These are phyloP conservation scores for Salix caprea DNA, from an alignment of 345 rosid genomes.

Conservation along the genomic window DNA sequence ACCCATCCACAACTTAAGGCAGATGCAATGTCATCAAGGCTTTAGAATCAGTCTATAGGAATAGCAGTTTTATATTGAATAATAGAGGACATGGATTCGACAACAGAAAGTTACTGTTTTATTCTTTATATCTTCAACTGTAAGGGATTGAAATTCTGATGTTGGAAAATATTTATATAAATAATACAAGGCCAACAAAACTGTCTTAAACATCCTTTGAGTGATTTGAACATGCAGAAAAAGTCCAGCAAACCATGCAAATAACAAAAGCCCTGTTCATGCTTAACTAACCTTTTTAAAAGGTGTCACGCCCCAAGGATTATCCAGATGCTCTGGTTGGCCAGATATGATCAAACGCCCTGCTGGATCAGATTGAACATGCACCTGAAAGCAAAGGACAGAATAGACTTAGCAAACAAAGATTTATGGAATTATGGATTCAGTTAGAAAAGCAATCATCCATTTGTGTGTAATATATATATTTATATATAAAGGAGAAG, in stretches of 20 bases:
- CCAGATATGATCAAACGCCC: constrained; percentile 35
- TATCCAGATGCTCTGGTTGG: constrained; percentile 31
- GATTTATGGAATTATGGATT: too few species aligned
- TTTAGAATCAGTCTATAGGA: too few species aligned
- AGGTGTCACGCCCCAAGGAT: constrained; percentile 34
- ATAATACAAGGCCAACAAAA: neutral
- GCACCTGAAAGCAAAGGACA: constrained; percentile 15
- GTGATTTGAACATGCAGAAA: neutral
- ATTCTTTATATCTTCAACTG: neutral
- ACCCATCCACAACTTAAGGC: too few species aligned
- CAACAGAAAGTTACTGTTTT: neutral
- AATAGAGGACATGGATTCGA: neutral
- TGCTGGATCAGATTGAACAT: constrained; percentile 37
- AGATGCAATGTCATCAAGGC: too few species aligned
- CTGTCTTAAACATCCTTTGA: neutral
- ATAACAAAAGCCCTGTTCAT: neutral
- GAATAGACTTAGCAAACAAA: neutral
- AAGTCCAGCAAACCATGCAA: neutral
- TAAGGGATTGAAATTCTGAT: neutral
- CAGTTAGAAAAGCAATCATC: too few species aligned
- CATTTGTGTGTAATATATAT: too few species aligned
- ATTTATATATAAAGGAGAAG: too few species aligned
- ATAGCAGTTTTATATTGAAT: too few species aligned
- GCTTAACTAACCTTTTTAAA: constrained; percentile 26
- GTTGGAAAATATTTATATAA: neutral